Conservation (phyloP, 2,329 filamentous ascomycete genomes). For the Orbilia blumenaviensis region DNA sequence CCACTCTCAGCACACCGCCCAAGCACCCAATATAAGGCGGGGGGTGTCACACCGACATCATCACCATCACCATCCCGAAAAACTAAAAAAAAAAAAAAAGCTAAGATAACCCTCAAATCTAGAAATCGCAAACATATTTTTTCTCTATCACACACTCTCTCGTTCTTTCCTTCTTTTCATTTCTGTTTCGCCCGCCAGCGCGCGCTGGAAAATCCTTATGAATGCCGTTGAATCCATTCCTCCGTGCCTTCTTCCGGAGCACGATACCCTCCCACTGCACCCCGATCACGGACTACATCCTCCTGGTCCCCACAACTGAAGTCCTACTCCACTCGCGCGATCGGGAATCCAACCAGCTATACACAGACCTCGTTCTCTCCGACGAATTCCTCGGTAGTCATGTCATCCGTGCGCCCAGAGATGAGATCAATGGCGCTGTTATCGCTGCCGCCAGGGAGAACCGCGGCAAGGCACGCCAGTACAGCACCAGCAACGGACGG, state of each 20-base stretch:
- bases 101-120: too few species aligned
- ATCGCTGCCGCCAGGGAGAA: constrained; percentile 73
- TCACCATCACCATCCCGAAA: too few species aligned
- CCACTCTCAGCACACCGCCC: too few species aligned
- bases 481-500: constrained; percentile 88
- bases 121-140: not conserved
- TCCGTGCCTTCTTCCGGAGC: constrained; percentile 98
- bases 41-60: too few species aligned
- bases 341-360: constrained; percentile 78
- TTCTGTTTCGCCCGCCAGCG: too few species aligned
- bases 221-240: constrained; percentile 99
- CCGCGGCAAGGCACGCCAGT: constrained; percentile 92
- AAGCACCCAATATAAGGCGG: too few species aligned
- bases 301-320: constrained; percentile 93
- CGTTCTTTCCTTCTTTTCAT: not conserved
- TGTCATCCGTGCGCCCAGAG: constrained; percentile 82
- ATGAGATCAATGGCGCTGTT: constrained; percentile 61
- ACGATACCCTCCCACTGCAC: constrained; percentile 89
- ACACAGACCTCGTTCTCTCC: constrained; percentile 81
- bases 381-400: constrained; percentile 98
- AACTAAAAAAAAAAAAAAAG: too few species aligned
- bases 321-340: constrained; percentile 88
- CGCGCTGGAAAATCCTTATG: constrained; percentile 67
- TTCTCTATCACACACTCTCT: not conserved
- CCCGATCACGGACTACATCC: constrained; percentile 88